Evolutionary conservation across 352 stramenopile species (phyloP), one percentile per base, ranked within the genome.

Genomic region (Phytophthora cryptogea): DNA sequence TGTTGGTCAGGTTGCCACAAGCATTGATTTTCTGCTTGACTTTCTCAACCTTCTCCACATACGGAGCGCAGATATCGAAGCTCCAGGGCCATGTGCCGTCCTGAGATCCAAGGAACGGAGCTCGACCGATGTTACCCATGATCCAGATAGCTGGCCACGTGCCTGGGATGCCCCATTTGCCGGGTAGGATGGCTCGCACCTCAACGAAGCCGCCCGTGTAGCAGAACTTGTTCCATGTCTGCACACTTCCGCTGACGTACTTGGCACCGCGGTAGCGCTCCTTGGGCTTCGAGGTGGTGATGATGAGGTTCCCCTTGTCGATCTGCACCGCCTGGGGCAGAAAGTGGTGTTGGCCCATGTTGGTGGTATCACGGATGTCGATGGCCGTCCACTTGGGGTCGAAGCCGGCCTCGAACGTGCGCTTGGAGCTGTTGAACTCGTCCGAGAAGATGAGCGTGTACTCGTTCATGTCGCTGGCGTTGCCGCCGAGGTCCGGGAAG

Each of bases 191-290:
- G 28, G 96, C 92, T 36, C 81, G 68, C 30, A 99, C 94, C 72
- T 99, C 95, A 5, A 99, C 67, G 44, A 97, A 98, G 17, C 97
- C 97, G 52, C 97, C 97, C 3, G 96, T 98, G 76, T 98, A 99
- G 72, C 97, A 99, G 69, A 99, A 99, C 76, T 99, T 99, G 84
- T 99, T 98, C 97, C 97, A 99, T 20, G 79, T 92, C 69, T 98
- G 95, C n/a, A 99, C 44, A 75, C 97, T 98, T 30, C 94, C 96
- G 56, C 88, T 97, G 28, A 95, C 87, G 68, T 95, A 95, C 53
- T 79, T 76, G 17, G 85, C 53, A 41, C 68, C 78, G 40, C 74
- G 80, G 68, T 91, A 96, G 50, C 79, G 70, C n/a, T 93, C 68
- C 56, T 85, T 92, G 6, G 83, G 73, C 70, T 95, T 96, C 46